Evolutionary conservation across 2,329 filamentous ascomycete genomes (phyloP).

Genomic region (Nothophaeocryptopus gaeumannii): DNA sequence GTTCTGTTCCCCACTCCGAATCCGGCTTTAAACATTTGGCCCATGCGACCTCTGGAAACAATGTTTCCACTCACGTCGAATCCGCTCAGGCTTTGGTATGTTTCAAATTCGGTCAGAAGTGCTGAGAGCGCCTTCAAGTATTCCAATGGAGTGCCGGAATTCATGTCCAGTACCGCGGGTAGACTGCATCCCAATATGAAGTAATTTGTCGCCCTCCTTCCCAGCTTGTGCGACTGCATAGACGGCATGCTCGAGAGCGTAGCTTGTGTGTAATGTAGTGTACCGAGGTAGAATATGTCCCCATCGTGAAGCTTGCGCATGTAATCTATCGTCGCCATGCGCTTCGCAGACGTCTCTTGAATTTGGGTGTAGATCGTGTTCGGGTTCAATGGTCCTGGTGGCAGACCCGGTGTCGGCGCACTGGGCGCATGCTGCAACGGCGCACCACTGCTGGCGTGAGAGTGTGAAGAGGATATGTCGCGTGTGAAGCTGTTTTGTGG

Average conservation of each 20-base stretch:
- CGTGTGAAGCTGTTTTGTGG: conserved; percentile 26
- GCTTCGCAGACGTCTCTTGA: conserved; percentile 82
- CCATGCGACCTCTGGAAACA: conserved; percentile 71
- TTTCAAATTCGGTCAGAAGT: conserved; percentile 86
- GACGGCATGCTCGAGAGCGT: conserved; percentile 81
- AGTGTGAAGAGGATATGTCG: conserved; percentile 22
- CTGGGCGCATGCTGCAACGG: conserved; percentile 21
- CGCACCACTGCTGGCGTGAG: conserved; percentile 18
- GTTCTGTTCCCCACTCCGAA: conserved; percentile 38
- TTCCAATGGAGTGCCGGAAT: conserved; percentile 73
- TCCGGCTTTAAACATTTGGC: conserved; percentile 51
- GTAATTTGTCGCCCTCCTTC: conserved; percentile 88
- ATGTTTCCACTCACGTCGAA: conserved; percentile 65
- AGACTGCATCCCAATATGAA: conserved; percentile 89
- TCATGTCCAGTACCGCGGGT: conserved; percentile 83
- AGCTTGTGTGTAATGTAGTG: conserved; percentile 80
- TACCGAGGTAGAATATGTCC: conserved; percentile 97
- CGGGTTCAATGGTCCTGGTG: conserved; percentile 35
- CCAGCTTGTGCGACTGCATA: conserved; percentile 78
- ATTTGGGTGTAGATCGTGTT: conserved; percentile 63
- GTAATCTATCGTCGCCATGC: conserved; percentile 92
- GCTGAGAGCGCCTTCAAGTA: conserved; percentile 84
- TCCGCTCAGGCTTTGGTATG: conserved; percentile 81
- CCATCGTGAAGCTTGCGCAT: conserved; percentile 90
- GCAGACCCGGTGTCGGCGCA: conserved; percentile 7